Conservation (phyloP, 192 early-diverging fungal species). For the Paraglomus occultum region DNA sequence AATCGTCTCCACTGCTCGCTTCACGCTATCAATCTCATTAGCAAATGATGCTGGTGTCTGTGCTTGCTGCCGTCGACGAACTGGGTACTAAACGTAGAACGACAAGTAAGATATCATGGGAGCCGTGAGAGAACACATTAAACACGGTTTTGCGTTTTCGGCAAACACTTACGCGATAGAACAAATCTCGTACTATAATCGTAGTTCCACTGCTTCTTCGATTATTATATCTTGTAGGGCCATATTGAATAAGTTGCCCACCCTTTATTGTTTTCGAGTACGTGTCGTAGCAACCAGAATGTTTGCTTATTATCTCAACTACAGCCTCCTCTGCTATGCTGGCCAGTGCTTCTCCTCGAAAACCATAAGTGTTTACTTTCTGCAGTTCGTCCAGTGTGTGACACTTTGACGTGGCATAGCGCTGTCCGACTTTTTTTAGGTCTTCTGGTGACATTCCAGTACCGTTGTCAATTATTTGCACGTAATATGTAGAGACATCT, state of each 20-base stretch:
- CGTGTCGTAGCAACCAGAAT: slow-evolving; percentile 34
- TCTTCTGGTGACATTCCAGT: slow-evolving; percentile 49
- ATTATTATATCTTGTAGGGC: slow-evolving; percentile 34
- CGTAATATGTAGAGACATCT: slow-evolving; percentile 40
- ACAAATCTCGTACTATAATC: slow-evolving; percentile 60
- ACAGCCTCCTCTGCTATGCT: slow-evolving; percentile 45
- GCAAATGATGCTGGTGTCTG: slow-evolving; percentile 32
- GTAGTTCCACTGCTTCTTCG: slow-evolving; percentile 54
- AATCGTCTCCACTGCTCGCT: slow-evolving; percentile 48
- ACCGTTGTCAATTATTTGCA: slow-evolving; percentile 65
- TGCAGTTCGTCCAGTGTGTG: slow-evolving; percentile 42
- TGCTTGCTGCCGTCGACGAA: slow-evolving; percentile 50
- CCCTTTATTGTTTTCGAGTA: slow-evolving; percentile 46
- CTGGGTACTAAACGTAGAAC: slow-evolving; percentile 47
- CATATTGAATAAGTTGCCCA: slow-evolving; percentile 46
- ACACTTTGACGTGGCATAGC: slow-evolving; percentile 61
- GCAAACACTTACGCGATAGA: slow-evolving; percentile 55
- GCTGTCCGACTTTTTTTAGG: slow-evolving; percentile 48
- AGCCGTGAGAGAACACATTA: no score
- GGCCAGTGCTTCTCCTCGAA: slow-evolving; percentile 66
- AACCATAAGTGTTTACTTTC: slow-evolving; percentile 54
- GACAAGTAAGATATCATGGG: no score
- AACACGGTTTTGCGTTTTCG: no score
- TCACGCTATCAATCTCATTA: slow-evolving; percentile 49
- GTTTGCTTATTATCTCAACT: slow-evolving; percentile 55